A percentile compares a stretch with the other conserved stretches of the same genome.
These are phyloP conservation scores for Ceriops decandra DNA, from an alignment of 345 rosid species.

Conservation along the genomic window DNA sequence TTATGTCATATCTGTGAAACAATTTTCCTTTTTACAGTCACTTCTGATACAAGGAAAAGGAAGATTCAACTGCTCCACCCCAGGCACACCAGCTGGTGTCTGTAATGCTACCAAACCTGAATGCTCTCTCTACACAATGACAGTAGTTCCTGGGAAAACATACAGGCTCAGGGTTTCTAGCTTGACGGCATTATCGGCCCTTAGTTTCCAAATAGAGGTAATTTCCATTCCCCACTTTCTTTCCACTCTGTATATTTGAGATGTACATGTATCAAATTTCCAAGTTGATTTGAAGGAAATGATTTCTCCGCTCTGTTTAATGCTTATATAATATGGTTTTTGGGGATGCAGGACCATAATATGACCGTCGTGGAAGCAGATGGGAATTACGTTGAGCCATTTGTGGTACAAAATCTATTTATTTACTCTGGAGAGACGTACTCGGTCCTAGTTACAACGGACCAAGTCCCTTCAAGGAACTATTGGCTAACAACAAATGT, in stretches of 20 bases:
- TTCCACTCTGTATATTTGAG: too few relatives aligned
- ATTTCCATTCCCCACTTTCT: too few relatives aligned
- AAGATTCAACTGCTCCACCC: conserved; percentile 50
- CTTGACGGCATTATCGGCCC: conserved; percentile 58
- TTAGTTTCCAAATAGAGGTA: conserved; percentile 78
- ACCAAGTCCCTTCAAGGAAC: conserved; percentile 51
- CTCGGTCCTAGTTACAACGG: conserved; percentile 54
- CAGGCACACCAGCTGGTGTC: conserved; percentile 20
- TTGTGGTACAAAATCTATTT: conserved; percentile 62
- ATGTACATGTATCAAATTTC: too few relatives aligned
- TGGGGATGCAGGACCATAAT: conserved; percentile 49
- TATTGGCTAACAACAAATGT: conserved; percentile 63
- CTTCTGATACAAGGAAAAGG: conserved; percentile 74
- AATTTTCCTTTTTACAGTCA: conserved; percentile 37
- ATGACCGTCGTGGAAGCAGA: conserved; percentile 83
- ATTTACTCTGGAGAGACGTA: conserved; percentile 78
- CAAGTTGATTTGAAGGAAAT: too few relatives aligned
- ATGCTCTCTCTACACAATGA: conserved; percentile 39
- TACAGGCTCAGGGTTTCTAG: conserved; percentile 59
- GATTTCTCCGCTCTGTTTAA: too few relatives aligned
- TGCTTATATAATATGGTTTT: too few relatives aligned
- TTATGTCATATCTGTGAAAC: not conserved
- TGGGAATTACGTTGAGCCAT: conserved; percentile 70
- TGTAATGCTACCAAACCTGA: conserved; percentile 52
- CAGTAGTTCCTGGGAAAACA: conserved; percentile 54